Conservation (phyloP, 2,329 filamentous ascomycete species). For the Fusarium praegraminearum region DNA sequence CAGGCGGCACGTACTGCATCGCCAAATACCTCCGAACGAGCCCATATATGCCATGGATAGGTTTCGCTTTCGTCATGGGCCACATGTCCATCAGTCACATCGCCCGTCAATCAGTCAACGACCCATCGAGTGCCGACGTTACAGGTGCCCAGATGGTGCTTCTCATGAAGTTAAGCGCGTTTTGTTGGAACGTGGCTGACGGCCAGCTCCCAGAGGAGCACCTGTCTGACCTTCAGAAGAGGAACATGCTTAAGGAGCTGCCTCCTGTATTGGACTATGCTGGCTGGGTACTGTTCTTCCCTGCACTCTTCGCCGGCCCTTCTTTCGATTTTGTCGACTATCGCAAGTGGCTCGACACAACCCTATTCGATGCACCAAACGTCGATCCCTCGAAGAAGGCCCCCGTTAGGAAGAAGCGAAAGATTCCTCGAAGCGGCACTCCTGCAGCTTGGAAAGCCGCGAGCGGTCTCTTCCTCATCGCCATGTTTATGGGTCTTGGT, state of each 20-base stretch:
- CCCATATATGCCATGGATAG: slow-evolving; percentile 97
- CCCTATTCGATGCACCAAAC: slow-evolving; percentile 88
- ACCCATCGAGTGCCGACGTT: slow-evolving; percentile 80
- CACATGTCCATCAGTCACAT: slow-evolving; percentile 96
- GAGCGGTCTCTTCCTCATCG: slow-evolving; percentile 81
- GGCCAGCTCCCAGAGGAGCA: slow-evolving; percentile 82
- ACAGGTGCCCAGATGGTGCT: slow-evolving; percentile 98
- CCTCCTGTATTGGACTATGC: slow-evolving; percentile 84
- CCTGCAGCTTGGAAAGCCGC: slow-evolving; percentile 83
- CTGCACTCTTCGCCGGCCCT: slow-evolving; percentile 87
- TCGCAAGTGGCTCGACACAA: slow-evolving; percentile 89
- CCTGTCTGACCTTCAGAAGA: slow-evolving; percentile 88
- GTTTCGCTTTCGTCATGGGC: slow-evolving; percentile 92
- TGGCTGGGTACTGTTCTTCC: slow-evolving; percentile 96
- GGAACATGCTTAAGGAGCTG: slow-evolving; percentile 79
- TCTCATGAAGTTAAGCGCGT: slow-evolving; percentile 96
- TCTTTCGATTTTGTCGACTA: slow-evolving; percentile 97
- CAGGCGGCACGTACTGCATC: slow-evolving; percentile 84
- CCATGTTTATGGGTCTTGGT: slow-evolving; percentile 79
- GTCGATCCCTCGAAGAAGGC: slow-evolving; percentile 88
- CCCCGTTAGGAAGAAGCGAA: slow-evolving; percentile 87
- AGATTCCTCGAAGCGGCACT: slow-evolving; percentile 89
- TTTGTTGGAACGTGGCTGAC: slow-evolving; percentile 98
- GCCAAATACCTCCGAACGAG: slow-evolving; percentile 81
- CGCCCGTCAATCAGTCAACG: slow-evolving; percentile 76